Conservation (phyloP, 2,329 filamentous ascomycete genomes). For the Zalaria sp. region DNA sequence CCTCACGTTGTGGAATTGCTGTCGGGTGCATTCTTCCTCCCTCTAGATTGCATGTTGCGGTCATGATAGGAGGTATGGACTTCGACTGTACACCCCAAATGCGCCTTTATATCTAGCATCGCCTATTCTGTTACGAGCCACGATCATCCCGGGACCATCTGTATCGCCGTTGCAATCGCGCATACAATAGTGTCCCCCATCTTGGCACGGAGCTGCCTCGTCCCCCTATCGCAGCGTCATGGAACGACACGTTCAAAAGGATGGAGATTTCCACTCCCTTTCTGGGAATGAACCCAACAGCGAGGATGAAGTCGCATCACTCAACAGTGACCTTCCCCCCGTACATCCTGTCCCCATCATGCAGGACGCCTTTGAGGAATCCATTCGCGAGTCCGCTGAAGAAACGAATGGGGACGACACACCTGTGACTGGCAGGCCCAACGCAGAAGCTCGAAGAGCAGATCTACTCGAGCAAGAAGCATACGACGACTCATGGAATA, state of each 20-base stretch:
- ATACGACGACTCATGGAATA: slow-evolving; percentile 57
- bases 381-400: slow-evolving; percentile 49
- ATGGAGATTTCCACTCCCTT: neutral
- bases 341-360: slow-evolving; percentile 60
- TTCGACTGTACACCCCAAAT: too few species aligned
- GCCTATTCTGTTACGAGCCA: too few species aligned
- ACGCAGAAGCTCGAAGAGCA: slow-evolving; percentile 49
- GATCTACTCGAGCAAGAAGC: slow-evolving; percentile 53
- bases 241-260: neutral
- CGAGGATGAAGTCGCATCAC: slow-evolving; percentile 8
- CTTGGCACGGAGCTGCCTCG: too few species aligned
- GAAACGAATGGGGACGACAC: slow-evolving; percentile 22
- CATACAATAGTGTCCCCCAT: too few species aligned
- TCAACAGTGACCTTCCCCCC: slow-evolving; percentile 23
- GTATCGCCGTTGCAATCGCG: too few species aligned
- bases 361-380: slow-evolving; percentile 74
- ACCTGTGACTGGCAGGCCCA: slow-evolving; percentile 10
- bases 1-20: too few species aligned
- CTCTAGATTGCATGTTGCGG: too few species aligned
- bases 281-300: neutral
- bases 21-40: too few species aligned
- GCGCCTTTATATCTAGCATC: too few species aligned
- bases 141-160: too few species aligned
- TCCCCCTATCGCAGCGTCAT: neutral
- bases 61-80: too few species aligned